Evolutionary conservation across 78 protist genomes (phyloP), one percentile per base, ranked within the genome.

Genomic region (Dictyostelium brefeldianum): DNA sequence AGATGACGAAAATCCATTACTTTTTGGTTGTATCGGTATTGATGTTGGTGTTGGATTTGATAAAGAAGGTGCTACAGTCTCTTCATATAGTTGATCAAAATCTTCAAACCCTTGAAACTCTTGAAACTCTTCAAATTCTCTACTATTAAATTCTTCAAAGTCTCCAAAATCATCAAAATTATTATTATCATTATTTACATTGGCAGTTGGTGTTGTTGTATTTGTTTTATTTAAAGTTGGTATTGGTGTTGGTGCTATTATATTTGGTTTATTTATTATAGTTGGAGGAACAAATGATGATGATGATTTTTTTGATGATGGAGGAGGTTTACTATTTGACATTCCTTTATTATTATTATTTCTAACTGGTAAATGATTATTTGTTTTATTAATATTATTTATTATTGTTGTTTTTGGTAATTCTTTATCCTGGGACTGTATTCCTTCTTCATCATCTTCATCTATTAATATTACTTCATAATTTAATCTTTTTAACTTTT

Each of bases 401-500:
- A 11, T 65, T 15, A 5, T 29, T 8, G 20, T 20, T 29, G 20
- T 65, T n/a, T 25, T 65, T 65, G 27, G 14, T n/a, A 27, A 73
- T 73, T 47, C 22, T 47, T 20, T 29, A 15, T 73, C n/a, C 0
- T 50, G 10, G 2, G 20, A 6, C 65, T 18, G 27, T 53, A 15
- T 2, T 4, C 20, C n/a, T 11, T 4, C n/a, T 71, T 12, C 20
- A 71, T 7, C 18, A 1, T n/a, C n/a, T n/a, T n/a, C n/a, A n/a
- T n/a, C n/a, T n/a, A n/a, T 65, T 41, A n/a, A 0, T 20, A 51
- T 29, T 3, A 29, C 20, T 7, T 9, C 31, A 50, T 77, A 25
- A 27, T 77, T 41, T 15, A 77, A 27, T 53, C 17, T 77, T 53
- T 77, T n/a, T 77, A 77, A 53, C 29, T 77, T 77, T 22, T 53